Evolutionary conservation across 805 yeast species (phyloP), one percentile per base, ranked within the genome.

Genomic region (Priceomyces castillae): DNA sequence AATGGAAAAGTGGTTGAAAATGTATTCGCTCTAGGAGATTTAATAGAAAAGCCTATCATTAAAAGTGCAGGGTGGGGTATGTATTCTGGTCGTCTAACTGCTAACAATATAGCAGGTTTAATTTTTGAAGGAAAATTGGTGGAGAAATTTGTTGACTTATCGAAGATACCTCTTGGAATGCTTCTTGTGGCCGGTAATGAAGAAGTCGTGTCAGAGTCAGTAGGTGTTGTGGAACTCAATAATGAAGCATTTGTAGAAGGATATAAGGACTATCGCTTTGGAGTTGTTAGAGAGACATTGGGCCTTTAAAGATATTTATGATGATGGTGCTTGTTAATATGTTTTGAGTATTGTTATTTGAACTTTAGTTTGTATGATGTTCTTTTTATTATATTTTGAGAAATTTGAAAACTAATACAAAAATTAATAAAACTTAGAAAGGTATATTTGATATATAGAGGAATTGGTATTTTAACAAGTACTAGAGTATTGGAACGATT

Each of bases 61-160:
- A 70, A 70, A 52, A 63, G 69, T 37, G 74, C 75, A 2, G 75
- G 75, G 2, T 70, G 74, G 74, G 74, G 74, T 2, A 59, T 68
- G 53, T 69, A 65, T 48, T 66, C 63, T 64, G 74, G 74, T 1
- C 52, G 72, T 34, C 66, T 56, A 40, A 64, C 56, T 7, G 73
- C 74, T 12, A 64, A 66, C 46, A 70, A 70, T 43, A 48, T 70
- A 28, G 49, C 62, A 4, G 56, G 62, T 34, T 34, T 58, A 15
- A 55, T 69, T 1, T 49, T 59, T 35, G 65, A 66, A 26, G 53
- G 53, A 12, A 48, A 53, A 37, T 48, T 69, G 36, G 59, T 64
- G 18, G 74, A 69, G 49, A 60, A 62, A 3, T 52, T 61, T 41
- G 67, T 69, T 0, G 68, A 68, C 41, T 40, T 64, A 16, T 44